Evolutionary conservation across 2,329 filamentous ascomycete genomes (phyloP), one percentile per base, ranked within the genome.

Genomic region (Fusarium mundagurra): DNA sequence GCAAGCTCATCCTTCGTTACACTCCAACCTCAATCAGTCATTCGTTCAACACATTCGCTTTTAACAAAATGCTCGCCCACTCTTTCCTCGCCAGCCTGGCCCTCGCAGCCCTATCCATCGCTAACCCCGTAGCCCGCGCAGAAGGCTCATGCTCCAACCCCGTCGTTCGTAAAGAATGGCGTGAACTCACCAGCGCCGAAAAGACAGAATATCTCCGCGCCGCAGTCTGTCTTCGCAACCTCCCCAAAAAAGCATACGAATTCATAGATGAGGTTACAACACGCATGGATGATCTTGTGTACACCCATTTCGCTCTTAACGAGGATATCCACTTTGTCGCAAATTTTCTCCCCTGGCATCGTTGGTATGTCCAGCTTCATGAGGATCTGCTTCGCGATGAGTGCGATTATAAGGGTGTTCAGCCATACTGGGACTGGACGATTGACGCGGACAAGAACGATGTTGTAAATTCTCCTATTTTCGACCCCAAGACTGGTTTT

Each of bases 371-470:
- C 18, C 67, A 70, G 13, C 39, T 70, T 3, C 67, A 70, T 6
- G 67, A 70, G 17, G n/a, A 70, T 22, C 20, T 70, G 8, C 59
- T 70, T 1, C 61, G 66, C 13, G 39, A 54, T n/a, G 67, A 70
- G 47, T 70, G 67, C 5, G 24, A 27, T 14, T 70, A 53, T 6
- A 70, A 70, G 39, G 67, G 67, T 16, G 59, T 59, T 0, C 66
- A 70, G 8, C 67, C 67, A 1, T 70, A 70, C 36, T 70, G 67
- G 67, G 67, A 70, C 31, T 70, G 67, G 67, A 59, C 33, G 5
- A 70, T 70, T 10, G 67, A 70, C 17, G 67, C 50, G 1, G 66
- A 70, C 5, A 70, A 70, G 41, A 18, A 38, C 1, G 59, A 70
- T 3, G 41, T 47, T 0, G 29, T 36, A 9, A 70, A 70, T 11